Conservation (phyloP, 192 early-diverging fungal genomes). For the Podila epigama region DNA sequence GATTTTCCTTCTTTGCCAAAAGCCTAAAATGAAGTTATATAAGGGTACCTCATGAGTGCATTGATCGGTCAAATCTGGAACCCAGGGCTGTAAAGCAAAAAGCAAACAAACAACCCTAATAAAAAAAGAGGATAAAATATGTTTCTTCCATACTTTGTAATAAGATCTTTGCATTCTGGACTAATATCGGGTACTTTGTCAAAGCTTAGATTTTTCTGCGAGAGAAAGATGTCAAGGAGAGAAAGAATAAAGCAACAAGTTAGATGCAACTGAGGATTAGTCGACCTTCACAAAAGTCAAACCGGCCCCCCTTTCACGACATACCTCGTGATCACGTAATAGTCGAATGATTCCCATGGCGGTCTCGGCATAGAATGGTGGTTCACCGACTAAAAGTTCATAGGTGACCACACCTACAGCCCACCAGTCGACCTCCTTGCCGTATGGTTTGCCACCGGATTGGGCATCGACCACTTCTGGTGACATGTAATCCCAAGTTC, state of each 20-base stretch:
- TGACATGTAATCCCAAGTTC: conserved; percentile 91
- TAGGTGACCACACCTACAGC: conserved; percentile 85
- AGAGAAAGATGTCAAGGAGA: background rate
- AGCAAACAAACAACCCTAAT: background rate
- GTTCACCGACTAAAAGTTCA: conserved; percentile 84
- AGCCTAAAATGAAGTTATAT: conserved; percentile 52
- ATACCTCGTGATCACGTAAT: conserved; percentile 83
- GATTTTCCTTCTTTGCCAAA: conserved; percentile 72
- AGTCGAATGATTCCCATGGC: conserved; percentile 85
- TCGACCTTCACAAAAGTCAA: background rate
- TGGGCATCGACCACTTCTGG: conserved; percentile 92
- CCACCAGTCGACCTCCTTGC: conserved; percentile 90
- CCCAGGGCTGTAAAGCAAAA: background rate
- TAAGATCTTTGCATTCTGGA: conserved; percentile 65
- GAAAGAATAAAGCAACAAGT: too few relatives aligned
- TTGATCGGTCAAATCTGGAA: background rate
- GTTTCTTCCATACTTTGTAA: conserved; percentile 14
- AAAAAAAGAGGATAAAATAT: too few relatives aligned
- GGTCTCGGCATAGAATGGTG: conserved; percentile 90
- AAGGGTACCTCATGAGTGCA: background rate
- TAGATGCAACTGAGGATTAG: too few relatives aligned
- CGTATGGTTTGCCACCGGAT: conserved; percentile 75
- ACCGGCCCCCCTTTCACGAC: conserved; percentile 2
- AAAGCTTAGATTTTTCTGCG: conserved; percentile 75
- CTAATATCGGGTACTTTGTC: conserved; percentile 49